Evolutionary conservation across 352 stramenopile species (phyloP).

Genomic region (Pythium vanterpoolii): DNA sequence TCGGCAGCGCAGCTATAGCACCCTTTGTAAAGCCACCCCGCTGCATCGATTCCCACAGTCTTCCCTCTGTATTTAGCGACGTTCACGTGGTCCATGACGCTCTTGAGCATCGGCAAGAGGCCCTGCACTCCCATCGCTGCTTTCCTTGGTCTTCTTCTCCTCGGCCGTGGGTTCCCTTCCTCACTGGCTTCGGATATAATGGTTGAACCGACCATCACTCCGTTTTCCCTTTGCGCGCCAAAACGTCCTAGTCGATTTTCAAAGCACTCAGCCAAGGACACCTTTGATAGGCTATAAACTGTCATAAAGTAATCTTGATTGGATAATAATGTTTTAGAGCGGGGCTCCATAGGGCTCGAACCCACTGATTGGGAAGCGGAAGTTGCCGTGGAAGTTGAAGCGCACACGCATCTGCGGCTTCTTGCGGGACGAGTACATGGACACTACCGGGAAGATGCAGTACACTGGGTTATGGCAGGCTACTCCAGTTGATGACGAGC

Average conservation of each 20-base stretch:
- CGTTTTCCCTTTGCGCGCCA: conserved; percentile 15
- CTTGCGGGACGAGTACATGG: conserved; percentile 74
- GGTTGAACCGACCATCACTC: conserved; percentile 26
- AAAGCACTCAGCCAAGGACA: not conserved
- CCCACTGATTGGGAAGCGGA: conserved; percentile 57
- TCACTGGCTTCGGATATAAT: not conserved
- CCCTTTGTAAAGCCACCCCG: conserved; percentile 89
- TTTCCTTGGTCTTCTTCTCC: conserved; percentile 4
- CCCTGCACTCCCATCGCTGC: conserved; percentile 36
- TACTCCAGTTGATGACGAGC: conserved; percentile 23
- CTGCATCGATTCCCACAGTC: conserved; percentile 67
- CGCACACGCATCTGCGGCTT: conserved; percentile 67
- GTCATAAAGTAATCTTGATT: conserved; percentile 19
- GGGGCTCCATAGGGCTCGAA: conserved; percentile 73
- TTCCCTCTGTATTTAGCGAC: conserved; percentile 76
- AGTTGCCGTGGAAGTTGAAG: conserved; percentile 77
- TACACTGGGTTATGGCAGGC: conserved; percentile 58
- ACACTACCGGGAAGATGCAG: conserved; percentile 57
- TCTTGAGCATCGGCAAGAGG: conserved; percentile 63
- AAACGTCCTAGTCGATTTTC: not conserved
- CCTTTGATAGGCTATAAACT: conserved; percentile 21
- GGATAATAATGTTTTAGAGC: conserved; percentile 26
- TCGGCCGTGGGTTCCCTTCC: not conserved
- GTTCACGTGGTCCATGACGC: conserved; percentile 69
- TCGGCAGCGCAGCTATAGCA: conserved; percentile 86